Base-by-base conservation (phyloP, 2,329 filamentous ascomycete genomes). In the Diaporthe vaccinii region DNA sequence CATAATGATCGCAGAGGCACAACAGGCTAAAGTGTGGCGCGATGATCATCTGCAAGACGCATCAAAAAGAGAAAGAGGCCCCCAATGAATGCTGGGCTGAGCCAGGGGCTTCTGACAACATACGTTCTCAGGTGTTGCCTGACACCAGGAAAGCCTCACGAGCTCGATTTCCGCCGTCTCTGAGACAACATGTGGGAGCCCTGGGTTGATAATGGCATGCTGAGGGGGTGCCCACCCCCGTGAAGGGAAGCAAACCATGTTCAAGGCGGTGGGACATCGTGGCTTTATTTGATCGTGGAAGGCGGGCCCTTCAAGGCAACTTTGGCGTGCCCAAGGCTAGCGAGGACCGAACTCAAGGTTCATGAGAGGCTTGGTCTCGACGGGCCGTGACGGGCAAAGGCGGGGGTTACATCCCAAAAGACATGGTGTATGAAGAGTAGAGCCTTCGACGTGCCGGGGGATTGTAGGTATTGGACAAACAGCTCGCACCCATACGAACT, bases 21-120 rank as follows among this genome's bases (percentile, higher is more conserved):
- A 68, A 39, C 31, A 51, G 62, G 44, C 62, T 68, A 39, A 68
- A 36, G 7, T 14, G 31, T 41, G 65, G 61, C 65, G n/a, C n/a
- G 65, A 53, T 53, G 65, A 46, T 53, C 65, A 68, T 39, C 65
- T 68, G 65, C 65, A 68, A 68, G 46, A 68, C 53, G 31, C 46
- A 53, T 53, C 65, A 22, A 68, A 68, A 68, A 53, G 65, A 53
- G 65, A 53, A 68, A 68, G 20, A 34, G 31, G 31, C 44, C 44
- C 44, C 62, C 46, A 44, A 25, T 53, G 8, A 53, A 25, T n/a
- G 65, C 31, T 53, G 65, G 31, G 28, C 46, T 51, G 65, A 28
- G 22, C 65, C 65, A 53, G 31, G 46, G 61, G 31, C 41, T 36
- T 36, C 28, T 53, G 62, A 53, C 31, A 36, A 53, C 31, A 25